These are phyloP conservation scores for Trametes punicea DNA, from an alignment of 768 basidiomycete species.

Conservation along the genomic window DNA sequence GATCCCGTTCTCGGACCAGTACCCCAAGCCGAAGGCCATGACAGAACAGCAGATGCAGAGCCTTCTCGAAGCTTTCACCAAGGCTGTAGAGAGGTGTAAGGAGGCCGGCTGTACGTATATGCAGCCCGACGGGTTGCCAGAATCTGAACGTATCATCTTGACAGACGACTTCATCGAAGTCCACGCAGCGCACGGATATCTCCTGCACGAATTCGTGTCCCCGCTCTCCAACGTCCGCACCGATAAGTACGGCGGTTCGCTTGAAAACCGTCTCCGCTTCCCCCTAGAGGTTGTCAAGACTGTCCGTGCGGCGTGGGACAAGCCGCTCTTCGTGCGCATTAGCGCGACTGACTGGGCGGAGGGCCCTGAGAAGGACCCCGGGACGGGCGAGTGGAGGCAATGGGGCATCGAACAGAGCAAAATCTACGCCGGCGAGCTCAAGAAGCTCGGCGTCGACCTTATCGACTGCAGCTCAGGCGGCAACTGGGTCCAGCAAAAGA, in stretches of 20 bases:
- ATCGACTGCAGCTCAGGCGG: conserved; percentile 65
- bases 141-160: neutral
- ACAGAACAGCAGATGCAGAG: conserved; percentile 49
- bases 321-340: conserved; percentile 67
- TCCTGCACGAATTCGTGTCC: conserved; percentile 65
- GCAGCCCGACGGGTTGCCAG: neutral
- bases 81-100: conserved; percentile 52
- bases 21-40: conserved; percentile 58
- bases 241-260: conserved; percentile 69
- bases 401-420: conserved; percentile 82
- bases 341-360: conserved; percentile 55
- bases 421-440: conserved; percentile 50
- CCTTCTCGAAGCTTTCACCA: conserved; percentile 59
- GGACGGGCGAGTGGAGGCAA: conserved; percentile 51
- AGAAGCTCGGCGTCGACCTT: conserved; percentile 68
- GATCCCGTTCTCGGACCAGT: conserved; percentile 50
- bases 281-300: conserved; percentile 54
- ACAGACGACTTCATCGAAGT: conserved; percentile 70
- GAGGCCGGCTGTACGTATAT: conserved; percentile 54
- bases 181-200: conserved; percentile 71
- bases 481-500: conserved; percentile 58
- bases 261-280: conserved; percentile 72
- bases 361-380: conserved; percentile 47
- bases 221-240: conserved; percentile 71
- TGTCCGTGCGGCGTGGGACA: conserved; percentile 58